Evolutionary conservation across 2,329 filamentous ascomycete species (phyloP).

Genomic region (Aspergillaceae sp.): DNA sequence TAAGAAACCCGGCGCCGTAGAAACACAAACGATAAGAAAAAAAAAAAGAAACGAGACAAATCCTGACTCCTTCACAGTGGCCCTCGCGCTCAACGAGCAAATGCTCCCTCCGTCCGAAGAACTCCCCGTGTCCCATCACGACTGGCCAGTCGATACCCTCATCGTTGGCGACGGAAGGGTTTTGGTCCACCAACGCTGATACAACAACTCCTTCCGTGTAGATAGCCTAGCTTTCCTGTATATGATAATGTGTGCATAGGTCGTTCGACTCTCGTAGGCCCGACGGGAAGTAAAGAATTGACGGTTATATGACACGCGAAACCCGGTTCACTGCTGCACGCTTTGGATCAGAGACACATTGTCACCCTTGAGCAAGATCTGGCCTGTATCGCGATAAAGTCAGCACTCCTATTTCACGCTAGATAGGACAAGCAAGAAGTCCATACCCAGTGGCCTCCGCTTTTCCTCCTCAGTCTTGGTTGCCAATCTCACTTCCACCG

Average conservation of each 20-base stretch:
- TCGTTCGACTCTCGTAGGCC: conserved; percentile 10
- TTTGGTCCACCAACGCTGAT: conserved; percentile 23
- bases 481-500: conserved; percentile 78
- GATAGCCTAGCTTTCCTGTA: conserved; percentile 8
- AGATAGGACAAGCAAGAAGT: background rate
- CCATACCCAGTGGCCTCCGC: conserved; percentile 69
- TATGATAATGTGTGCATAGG: conserved; percentile 8
- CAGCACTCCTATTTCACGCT: conserved; percentile 4
- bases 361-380: conserved; percentile 80
- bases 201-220: conserved; percentile 10
- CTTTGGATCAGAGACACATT: conserved; percentile 74
- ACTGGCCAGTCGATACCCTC: conserved; percentile 72
- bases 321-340: conserved; percentile 19
- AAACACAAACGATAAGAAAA: background rate
- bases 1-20: conserved; percentile 29
- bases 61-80: conserved; percentile 45
- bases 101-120: conserved; percentile 57
- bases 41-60: conserved; percentile 3
- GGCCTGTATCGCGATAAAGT: conserved; percentile 44
- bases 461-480: conserved; percentile 75
- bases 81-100: conserved; percentile 79
- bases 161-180: conserved; percentile 62
- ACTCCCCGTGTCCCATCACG: conserved; percentile 66
- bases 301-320: conserved; percentile 6
- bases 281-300: conserved; percentile 6